These are phyloP conservation scores for Verbascum thapsus DNA, from an alignment of 257 asterid species.

Conservation along the genomic window DNA sequence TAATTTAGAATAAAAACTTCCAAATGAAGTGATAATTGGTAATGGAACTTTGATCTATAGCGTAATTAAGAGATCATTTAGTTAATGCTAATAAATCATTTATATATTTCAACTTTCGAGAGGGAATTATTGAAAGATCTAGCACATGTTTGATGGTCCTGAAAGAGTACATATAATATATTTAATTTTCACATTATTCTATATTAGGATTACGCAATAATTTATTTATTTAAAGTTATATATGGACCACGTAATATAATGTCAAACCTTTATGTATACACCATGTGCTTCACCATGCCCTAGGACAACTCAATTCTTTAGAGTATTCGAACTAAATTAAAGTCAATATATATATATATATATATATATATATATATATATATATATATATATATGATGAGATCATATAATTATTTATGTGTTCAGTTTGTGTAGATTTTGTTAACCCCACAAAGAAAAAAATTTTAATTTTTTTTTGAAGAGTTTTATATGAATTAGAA, in stretches of 20 bases:
- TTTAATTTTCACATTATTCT: constrained; percentile 23
- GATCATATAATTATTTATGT: neutral
- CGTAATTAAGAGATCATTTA: too few relatives aligned
- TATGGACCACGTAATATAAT: constrained; percentile 37
- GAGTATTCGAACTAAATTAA: neutral
- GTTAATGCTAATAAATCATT: too few relatives aligned
- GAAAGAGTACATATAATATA: constrained; percentile 11
- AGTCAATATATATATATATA: too few relatives aligned
- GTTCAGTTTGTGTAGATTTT: neutral
- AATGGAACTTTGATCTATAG: too few relatives aligned
- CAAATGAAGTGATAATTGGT: too few relatives aligned
- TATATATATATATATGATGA: too few relatives aligned
- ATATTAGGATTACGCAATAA: constrained; percentile 25
- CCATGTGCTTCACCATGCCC: constrained; percentile 27
- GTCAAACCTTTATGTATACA: constrained; percentile 26
- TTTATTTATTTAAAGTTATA: constrained; percentile 25
- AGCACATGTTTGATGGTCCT: constrained; percentile 33
- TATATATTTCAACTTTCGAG: constrained; percentile 1
- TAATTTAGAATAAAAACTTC: too few relatives aligned
- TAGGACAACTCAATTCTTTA: neutral
- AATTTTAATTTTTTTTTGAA: too few relatives aligned
- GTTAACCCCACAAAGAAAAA: too few relatives aligned
- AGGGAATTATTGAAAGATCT: neutral
- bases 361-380: too few relatives aligned
- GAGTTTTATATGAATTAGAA: too few relatives aligned